Evolutionary conservation across 441 rosid genomes (phyloP), one percentile per base, ranked within the genome.

Genomic region (Corymbia citriodora): DNA sequence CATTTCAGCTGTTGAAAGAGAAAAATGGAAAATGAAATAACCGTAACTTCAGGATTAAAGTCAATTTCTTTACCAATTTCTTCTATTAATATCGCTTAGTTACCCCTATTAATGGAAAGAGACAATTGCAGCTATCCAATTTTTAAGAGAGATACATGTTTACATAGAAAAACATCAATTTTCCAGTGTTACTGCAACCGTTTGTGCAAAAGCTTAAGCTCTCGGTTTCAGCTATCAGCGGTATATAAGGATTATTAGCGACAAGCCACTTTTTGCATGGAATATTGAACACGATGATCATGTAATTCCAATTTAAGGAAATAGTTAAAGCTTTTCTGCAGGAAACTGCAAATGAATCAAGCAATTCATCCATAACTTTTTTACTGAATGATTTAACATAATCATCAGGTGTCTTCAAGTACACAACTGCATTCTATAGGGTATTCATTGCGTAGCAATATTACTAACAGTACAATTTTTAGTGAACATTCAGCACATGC

Each of bases 1-100:
- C 49, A 82, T 89, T 70, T 91, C 87, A 70, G 95, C 95, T 94
- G 92, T 52, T 40, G 90, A 6, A 59, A 87, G 55, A 86, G 45
- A 19, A 74, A 19, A 19, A 63, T 3, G 29, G 83, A 2, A 33
- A 33, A 70, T 33, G 12, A 18, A 17, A 33, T 9, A 5, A 70
- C 7, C 5, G 21, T 55, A 70, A 33, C 45, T 70, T 70, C 12
- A 33, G 81, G 23, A 33, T 70, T 70, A 23, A 70, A 2, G 48
- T 12, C 2, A 33, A 8, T 70, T 10, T 70, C 81, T 18, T 68
- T n/a, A 14, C 18, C 18, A 7, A 63, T 3, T 29, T 63, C 70
- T 29, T 63, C 36, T 29, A 63, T 63, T 7, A 14, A 29, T 63
- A 14, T 63, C 72, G 4, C 72, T 29, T 63, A 29, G 29, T 14